These are phyloP conservation scores for Lepidium africanum DNA, from an alignment of 345 rosid species.

Conservation along the genomic window DNA sequence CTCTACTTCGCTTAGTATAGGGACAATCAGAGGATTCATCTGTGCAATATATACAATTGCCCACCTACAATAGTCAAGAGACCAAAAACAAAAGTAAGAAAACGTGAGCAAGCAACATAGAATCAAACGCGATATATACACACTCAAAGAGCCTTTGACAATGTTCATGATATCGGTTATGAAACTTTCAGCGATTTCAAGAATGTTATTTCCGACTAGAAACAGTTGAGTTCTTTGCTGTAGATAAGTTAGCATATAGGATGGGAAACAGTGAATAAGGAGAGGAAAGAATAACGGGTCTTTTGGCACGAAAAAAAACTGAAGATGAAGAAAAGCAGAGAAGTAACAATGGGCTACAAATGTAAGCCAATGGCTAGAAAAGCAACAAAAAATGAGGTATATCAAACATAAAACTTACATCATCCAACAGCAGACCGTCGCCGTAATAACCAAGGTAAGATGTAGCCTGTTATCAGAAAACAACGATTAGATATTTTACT, in stretches of 20 bases:
- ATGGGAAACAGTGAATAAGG: not conserved
- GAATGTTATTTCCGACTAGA: not conserved
- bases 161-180: not conserved
- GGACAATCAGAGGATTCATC: constrained; percentile 97
- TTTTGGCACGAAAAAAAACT: not conserved
- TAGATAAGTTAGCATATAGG: not conserved
- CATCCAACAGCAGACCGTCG: constrained; percentile 97
- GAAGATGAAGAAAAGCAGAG: not conserved
- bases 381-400: not conserved
- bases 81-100: not conserved
- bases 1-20: constrained; percentile 72
- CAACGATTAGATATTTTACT: not conserved
- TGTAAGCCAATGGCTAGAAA: not conserved
- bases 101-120: not conserved
- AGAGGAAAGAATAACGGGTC: not conserved
- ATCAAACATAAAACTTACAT: constrained; percentile 54
- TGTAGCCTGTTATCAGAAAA: constrained; percentile 53
- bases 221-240: not conserved
- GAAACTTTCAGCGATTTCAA: not conserved
- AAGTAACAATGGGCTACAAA: not conserved
- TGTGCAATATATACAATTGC: constrained; percentile 97
- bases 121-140: not conserved
- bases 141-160: not conserved
- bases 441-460: constrained; percentile 84
- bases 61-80: constrained; percentile 53